These are phyloP conservation scores for Pleurotus cornucopiae DNA, from an alignment of 768 basidiomycete species.

Conservation along the genomic window DNA sequence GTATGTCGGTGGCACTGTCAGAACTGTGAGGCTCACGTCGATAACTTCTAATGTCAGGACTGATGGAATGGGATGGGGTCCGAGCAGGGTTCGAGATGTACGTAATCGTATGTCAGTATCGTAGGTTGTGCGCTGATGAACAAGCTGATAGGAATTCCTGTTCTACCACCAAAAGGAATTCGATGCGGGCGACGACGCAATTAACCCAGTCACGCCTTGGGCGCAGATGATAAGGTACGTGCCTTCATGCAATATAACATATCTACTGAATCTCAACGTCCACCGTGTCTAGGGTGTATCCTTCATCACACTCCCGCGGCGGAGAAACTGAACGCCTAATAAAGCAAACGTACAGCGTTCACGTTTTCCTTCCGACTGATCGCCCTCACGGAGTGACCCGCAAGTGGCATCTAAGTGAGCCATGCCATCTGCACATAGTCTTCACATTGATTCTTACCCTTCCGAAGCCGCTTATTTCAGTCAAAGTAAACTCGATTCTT, in stretches of 20 bases:
- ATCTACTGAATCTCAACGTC: constrained; percentile 5
- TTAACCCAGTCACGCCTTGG: constrained; percentile 66
- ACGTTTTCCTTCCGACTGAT: constrained; percentile 58
- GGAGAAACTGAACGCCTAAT: constrained; percentile 61
- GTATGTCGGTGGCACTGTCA: constrained; percentile 26
- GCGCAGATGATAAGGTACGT: constrained; percentile 68
- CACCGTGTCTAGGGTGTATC: constrained; percentile 22
- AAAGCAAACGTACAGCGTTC: constrained; percentile 84
- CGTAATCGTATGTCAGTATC: constrained; percentile 26
- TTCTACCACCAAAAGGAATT: constrained; percentile 82
- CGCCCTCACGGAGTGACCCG: constrained; percentile 48
- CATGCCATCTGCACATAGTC: constrained; percentile 11
- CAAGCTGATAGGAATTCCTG: constrained; percentile 59
- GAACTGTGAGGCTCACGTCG: constrained; percentile 6
- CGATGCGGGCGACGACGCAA: constrained; percentile 49
- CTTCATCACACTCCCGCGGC: constrained; percentile 30
- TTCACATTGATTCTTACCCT: constrained; percentile 21
- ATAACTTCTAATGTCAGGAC: constrained; percentile 28
- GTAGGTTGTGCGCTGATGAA: constrained; percentile 12
- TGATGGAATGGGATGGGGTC: constrained; percentile 79
- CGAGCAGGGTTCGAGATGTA: constrained; percentile 59
- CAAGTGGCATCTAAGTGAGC: constrained; percentile 84
- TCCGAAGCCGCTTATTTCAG: constrained; percentile 78
- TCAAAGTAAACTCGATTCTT: constrained; percentile 66
- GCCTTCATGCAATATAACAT: constrained; percentile 1